Evolutionary conservation across 805 yeast species (phyloP).

Genomic region (Nakazawaea sp.): DNA sequence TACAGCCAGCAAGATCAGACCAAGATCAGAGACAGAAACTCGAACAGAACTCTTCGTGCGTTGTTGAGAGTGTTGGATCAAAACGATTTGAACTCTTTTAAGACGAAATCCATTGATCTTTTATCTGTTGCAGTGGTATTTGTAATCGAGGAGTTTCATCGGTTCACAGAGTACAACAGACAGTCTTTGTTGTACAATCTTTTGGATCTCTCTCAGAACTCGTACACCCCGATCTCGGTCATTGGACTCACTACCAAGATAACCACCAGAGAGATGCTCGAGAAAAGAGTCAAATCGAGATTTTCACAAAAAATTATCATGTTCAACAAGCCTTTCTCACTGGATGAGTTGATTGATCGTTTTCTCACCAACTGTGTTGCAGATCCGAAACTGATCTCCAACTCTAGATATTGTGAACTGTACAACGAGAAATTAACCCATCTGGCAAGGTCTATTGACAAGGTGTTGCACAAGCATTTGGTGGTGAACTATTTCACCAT

Average conservation of each 20-base stretch:
- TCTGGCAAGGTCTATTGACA: slow-evolving; percentile 19
- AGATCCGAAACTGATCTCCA: slow-evolving; percentile 16
- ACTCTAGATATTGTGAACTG: slow-evolving; percentile 11
- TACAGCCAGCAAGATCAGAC: slow-evolving; percentile 9
- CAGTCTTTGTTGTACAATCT: slow-evolving; percentile 85
- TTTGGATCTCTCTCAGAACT: slow-evolving; percentile 74
- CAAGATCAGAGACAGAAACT: slow-evolving; percentile 6
- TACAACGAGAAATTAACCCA: slow-evolving; percentile 29
- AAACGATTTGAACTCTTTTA: slow-evolving; percentile 15
- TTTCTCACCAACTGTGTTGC: slow-evolving; percentile 33
- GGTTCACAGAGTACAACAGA: slow-evolving; percentile 60
- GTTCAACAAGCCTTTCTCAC: slow-evolving; percentile 41
- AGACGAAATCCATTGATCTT: slow-evolving; percentile 19
- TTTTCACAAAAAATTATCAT: slow-evolving; percentile 74
- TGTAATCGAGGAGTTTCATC: slow-evolving; percentile 80
- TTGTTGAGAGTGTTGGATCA: slow-evolving; percentile 21
- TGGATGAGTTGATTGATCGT: slow-evolving; percentile 44
- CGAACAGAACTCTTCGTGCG: slow-evolving; percentile 7
- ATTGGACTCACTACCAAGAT: slow-evolving; percentile 73
- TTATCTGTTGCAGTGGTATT: slow-evolving; percentile 58
- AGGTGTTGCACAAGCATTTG: slow-evolving; percentile 29
- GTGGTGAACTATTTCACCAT: slow-evolving; percentile 48
- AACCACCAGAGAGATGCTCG: slow-evolving; percentile 74
- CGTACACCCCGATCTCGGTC: slow-evolving; percentile 67
- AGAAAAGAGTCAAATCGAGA: slow-evolving; percentile 85